phyloP scores from a whole-genome alignment of 768 basidiomycete genomes.

The Hortiboletus flavorubellus region DNA sequence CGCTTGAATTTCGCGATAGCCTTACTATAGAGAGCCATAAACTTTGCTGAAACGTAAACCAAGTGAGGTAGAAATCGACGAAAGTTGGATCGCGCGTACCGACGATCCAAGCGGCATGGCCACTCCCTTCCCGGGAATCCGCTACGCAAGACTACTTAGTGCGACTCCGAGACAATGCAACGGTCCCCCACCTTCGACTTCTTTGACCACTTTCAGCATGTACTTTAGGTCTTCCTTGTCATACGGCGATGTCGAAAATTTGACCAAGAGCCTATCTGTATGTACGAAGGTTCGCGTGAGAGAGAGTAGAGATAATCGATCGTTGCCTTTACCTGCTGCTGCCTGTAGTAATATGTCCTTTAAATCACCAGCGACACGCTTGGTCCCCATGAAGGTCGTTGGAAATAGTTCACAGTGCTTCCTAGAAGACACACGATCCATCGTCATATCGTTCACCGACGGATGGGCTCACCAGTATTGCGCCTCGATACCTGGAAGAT shows the following conservation, averaged over 20 bases:
- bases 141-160: constrained; percentile 2
- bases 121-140: constrained; percentile 5
- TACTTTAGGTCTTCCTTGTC: constrained; percentile 17
- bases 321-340: constrained; percentile 23
- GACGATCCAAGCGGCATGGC: constrained; percentile 25
- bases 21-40: constrained; percentile 32
- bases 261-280: constrained; percentile 28
- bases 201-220: constrained; percentile 30
- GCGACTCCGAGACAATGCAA: neutral
- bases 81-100: constrained; percentile 9
- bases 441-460: neutral
- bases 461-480: constrained; percentile 27
- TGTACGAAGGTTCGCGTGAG: neutral
- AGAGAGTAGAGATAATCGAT: neutral
- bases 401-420: constrained; percentile 33
- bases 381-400: constrained; percentile 20
- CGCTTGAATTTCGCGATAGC: neutral
- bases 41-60: constrained; percentile 17
- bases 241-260: constrained; percentile 34
- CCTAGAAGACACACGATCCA: constrained; percentile 8
- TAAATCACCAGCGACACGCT: constrained; percentile 14
- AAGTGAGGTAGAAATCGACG: constrained; percentile 1
- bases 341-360: constrained; percentile 26
- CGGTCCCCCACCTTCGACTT: constrained; percentile 20
- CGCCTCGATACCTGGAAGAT: constrained; percentile 21